phyloP scores from a whole-genome alignment of 1,284 basidiomycete species.

The Malassezia slooffiae region DNA sequence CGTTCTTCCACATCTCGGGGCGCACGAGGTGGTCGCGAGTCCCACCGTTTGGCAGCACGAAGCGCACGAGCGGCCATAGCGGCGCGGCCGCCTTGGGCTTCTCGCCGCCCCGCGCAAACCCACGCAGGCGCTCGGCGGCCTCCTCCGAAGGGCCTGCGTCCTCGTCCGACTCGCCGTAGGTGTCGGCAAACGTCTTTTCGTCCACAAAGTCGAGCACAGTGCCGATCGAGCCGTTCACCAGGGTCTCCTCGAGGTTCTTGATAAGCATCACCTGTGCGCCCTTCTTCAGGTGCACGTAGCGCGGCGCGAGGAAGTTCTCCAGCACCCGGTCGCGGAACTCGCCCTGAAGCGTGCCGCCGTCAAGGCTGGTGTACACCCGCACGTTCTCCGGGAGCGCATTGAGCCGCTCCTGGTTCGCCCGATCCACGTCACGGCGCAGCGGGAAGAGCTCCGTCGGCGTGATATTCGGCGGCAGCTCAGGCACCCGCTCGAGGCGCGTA shows the following conservation, averaged over 20 bases:
- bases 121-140: constrained; percentile 33
- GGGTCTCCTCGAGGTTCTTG: constrained; percentile 63
- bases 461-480: constrained; percentile 24
- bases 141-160: constrained; percentile 29
- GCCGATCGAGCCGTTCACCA: constrained; percentile 76
- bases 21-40: constrained; percentile 27
- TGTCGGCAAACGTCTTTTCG: constrained; percentile 20
- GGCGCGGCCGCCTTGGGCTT: background rate
- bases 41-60: constrained; percentile 25
- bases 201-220: constrained; percentile 50
- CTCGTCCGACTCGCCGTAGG: constrained; percentile 32
- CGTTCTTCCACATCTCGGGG: constrained; percentile 46
- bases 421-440: constrained; percentile 68
- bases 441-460: constrained; percentile 54
- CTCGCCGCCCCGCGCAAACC: background rate
- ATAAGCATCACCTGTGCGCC: constrained; percentile 61
- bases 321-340: constrained; percentile 25
- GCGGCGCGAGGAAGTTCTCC: constrained; percentile 31
- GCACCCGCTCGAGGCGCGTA: constrained; percentile 21
- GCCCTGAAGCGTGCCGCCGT: constrained; percentile 22
- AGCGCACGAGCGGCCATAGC: constrained; percentile 37
- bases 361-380: constrained; percentile 27
- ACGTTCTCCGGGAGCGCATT: constrained; percentile 19
- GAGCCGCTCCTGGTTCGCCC: constrained; percentile 61
- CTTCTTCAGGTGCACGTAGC: constrained; percentile 56